Conservation (phyloP, 257 asterid genomes). For the Scutellaria galericulata region DNA sequence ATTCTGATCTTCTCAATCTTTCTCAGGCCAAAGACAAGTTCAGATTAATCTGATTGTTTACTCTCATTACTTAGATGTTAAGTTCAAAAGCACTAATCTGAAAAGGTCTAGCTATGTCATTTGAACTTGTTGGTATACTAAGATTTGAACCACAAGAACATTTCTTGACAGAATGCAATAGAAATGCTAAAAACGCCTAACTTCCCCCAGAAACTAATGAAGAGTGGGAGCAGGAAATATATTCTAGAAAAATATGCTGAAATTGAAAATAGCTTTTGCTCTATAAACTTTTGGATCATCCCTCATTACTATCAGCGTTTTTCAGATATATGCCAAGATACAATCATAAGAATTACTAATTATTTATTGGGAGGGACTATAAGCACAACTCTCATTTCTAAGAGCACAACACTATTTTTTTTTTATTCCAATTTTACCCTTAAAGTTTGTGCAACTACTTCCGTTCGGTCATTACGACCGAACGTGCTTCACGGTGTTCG, state of each 20-base stretch:
- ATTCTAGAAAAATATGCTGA: background rate
- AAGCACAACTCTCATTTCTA: too few relatives aligned
- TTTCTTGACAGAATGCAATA: conserved; percentile 3
- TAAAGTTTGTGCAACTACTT: too few relatives aligned
- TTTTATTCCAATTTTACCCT: too few relatives aligned
- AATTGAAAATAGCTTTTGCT: background rate
- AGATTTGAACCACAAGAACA: background rate
- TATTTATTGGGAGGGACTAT: too few relatives aligned
- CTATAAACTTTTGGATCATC: background rate
- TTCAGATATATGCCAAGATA: background rate
- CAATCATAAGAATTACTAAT: background rate
- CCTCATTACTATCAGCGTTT: background rate
- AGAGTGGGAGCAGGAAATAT: background rate
- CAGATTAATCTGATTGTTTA: background rate
- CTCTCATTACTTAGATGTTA: background rate
- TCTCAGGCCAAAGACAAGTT: background rate
- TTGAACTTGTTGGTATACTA: background rate
- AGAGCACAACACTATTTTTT: too few relatives aligned
- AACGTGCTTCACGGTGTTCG: too few relatives aligned
- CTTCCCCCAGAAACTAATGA: background rate
- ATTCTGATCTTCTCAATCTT: background rate
- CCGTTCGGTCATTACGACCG: too few relatives aligned
- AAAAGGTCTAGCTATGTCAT: background rate
- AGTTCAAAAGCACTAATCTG: background rate
- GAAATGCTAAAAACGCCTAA: background rate